These are phyloP conservation scores for Melastoma candidum DNA, from an alignment of 441 rosid genomes.

Conservation along the genomic window DNA sequence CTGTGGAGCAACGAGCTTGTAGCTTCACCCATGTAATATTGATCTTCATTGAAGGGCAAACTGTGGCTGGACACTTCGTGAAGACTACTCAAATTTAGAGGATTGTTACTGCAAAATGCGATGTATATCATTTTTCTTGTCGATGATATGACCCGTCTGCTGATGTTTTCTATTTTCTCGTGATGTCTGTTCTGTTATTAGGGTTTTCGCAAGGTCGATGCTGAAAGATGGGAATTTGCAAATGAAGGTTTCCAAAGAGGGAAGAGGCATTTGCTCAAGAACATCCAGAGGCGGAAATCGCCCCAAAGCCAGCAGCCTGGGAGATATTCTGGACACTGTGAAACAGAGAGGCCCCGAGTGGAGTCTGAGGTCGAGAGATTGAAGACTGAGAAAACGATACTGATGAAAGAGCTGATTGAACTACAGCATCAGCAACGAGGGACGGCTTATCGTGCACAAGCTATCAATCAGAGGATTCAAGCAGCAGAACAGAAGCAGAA, in stretches of 20 bases:
- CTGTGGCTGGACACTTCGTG: neutral
- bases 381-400: constrained; percentile 46
- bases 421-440: constrained; percentile 60
- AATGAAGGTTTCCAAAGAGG: constrained; percentile 75
- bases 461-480: constrained; percentile 51
- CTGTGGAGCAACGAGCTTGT: too few relatives aligned
- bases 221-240: constrained; percentile 89
- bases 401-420: constrained; percentile 74
- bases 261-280: constrained; percentile 62
- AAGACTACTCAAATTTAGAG: constrained; percentile 9
- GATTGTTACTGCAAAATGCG: constrained; percentile 8
- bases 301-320: constrained; percentile 45
- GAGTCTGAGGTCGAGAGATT: constrained; percentile 55
- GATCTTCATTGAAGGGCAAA: too few relatives aligned
- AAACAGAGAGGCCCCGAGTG: constrained; percentile 29
- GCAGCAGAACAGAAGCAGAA: constrained; percentile 70
- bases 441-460: constrained; percentile 36
- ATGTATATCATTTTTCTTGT: constrained; percentile 6
- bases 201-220: constrained; percentile 86
- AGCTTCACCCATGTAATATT: too few relatives aligned
- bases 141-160: constrained; percentile 6
- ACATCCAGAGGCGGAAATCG: constrained; percentile 72
- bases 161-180: constrained; percentile 26
- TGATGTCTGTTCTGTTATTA: constrained; percentile 25
- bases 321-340: constrained; percentile 38